Conservation (phyloP, 768 basidiomycete genomes). For the Antrodiella citrinella region DNA sequence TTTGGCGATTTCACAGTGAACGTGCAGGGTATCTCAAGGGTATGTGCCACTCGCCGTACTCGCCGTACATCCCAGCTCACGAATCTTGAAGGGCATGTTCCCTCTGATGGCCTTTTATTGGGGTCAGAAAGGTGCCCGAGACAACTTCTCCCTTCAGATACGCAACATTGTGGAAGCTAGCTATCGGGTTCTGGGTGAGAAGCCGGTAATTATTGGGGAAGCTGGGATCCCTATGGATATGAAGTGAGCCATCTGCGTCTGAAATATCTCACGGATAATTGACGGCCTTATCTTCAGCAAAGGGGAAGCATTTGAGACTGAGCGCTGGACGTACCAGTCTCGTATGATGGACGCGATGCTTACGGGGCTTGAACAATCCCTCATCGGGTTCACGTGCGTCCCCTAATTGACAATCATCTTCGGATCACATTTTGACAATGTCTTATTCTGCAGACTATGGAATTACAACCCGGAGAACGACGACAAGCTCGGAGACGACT, state of each 20-base stretch:
- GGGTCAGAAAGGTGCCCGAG: constrained; percentile 73
- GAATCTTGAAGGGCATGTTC: constrained; percentile 67
- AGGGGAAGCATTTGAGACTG: constrained; percentile 60
- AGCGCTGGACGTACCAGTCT: constrained; percentile 75
- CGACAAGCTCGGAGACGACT: constrained; percentile 73
- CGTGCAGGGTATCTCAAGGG: constrained; percentile 86
- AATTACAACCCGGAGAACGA: constrained; percentile 88
- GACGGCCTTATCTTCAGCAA: constrained; percentile 33
- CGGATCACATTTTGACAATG: background rate
- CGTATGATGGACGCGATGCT: constrained; percentile 95
- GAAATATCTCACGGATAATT: background rate
- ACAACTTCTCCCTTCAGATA: constrained; percentile 81
- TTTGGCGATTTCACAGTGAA: constrained; percentile 86
- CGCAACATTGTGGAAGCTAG: constrained; percentile 66
- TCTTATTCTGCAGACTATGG: constrained; percentile 60
- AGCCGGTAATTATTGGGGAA: constrained; percentile 84
- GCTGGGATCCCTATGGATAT: constrained; percentile 96
- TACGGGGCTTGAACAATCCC: constrained; percentile 65
- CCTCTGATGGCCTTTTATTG: constrained; percentile 75
- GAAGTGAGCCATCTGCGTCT: constrained; percentile 52
- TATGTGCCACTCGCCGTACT: constrained; percentile 26
- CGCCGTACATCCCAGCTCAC: background rate
- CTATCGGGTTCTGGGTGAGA: constrained; percentile 66
- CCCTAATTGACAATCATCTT: too few species aligned
- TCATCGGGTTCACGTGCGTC: constrained; percentile 82